Base-by-base conservation (phyloP, 164 flowering plant genomes). In the Nelumbo lutea region DNA sequence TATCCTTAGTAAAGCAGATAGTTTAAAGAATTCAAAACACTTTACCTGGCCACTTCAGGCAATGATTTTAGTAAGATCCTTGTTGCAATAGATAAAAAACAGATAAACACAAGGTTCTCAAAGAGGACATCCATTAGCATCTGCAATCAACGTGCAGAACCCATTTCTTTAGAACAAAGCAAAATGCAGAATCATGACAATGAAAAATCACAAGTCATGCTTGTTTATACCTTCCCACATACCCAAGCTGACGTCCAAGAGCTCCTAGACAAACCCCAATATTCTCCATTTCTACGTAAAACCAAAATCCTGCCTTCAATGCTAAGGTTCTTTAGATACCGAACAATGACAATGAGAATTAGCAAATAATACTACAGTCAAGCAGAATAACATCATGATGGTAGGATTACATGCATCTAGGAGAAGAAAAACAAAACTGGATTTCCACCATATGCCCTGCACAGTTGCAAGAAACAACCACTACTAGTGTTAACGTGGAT, bases 391-490 rank as follows among this genome's bases (percentile, higher is more conserved):
- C 2, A 62, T 60, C 38, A 9, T 40, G 14, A 70, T 42, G 6
- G 5, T 76, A 46, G 81, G 89, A 83, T 27, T 92, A 92, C 94
- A 86, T 59, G 81, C 83, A 77, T 92, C 97, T 62, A 88, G 59
- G 60, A 84, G 65, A 56, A 88, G 79, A 74, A 75, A 87, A 11
- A 72, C 67, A 8, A 81, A 42, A 44, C 68, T 70, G 1, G 72
- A 78, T 73, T 85, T 85, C 96, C 91, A 88, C 69, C 83, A 59
- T 62, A 87, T 66, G 40, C 81, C 88, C 94, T 92, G 84, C 76
- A 79, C 73, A 74, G 13, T 68, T 41, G 44, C 39, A 71, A 43
- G 40, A 63, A 44, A 50, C 3, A 59, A 64, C 15, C 47, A 57
- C 5, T 10, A 45, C 9, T 15, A 60, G 41, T 42, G 50, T 67